phyloP scores from a whole-genome alignment of 495 filamentous ascomycete species.

The Trichoderma asperelloides region DNA sequence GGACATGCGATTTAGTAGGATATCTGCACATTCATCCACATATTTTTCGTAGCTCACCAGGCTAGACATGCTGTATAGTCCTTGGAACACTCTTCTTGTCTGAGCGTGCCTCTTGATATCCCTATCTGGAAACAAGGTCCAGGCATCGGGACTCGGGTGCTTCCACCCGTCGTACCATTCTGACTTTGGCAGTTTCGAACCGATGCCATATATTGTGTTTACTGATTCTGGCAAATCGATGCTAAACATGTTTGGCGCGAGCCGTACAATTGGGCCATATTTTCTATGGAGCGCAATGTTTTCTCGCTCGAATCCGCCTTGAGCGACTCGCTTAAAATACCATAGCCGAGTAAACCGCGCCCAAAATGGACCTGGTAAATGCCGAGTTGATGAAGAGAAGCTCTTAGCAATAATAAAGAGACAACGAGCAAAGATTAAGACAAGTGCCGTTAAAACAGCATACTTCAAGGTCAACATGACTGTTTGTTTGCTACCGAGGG shows the following conservation, averaged over 20 bases:
- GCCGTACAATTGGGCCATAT: conserved; percentile 25
- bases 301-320: conserved; percentile 12
- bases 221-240: conserved; percentile 21
- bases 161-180: conserved; percentile 25
- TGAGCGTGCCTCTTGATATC: conserved; percentile 20
- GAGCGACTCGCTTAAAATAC: conserved; percentile 14
- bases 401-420: not conserved
- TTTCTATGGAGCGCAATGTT: conserved; percentile 22
- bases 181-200: conserved; percentile 20
- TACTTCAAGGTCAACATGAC: not conserved
- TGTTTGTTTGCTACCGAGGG: not conserved
- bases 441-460: not conserved
- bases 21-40: conserved; percentile 41
- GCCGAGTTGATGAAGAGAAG: not conserved
- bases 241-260: conserved; percentile 27
- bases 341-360: conserved; percentile 17
- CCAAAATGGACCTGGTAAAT: conserved; percentile 16
- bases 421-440: not conserved
- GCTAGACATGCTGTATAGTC: conserved; percentile 44
- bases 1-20: conserved; percentile 36
- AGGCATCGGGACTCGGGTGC: conserved; percentile 15
- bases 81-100: conserved; percentile 29
- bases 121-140: conserved; percentile 24
- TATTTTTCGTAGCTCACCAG: conserved; percentile 46
- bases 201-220: conserved; percentile 18